Percentiles rank a stretch among this genome's conserved stretches.
Conservation (phyloP, 345 rosid species). For the Arabis hirsuta region DNA sequence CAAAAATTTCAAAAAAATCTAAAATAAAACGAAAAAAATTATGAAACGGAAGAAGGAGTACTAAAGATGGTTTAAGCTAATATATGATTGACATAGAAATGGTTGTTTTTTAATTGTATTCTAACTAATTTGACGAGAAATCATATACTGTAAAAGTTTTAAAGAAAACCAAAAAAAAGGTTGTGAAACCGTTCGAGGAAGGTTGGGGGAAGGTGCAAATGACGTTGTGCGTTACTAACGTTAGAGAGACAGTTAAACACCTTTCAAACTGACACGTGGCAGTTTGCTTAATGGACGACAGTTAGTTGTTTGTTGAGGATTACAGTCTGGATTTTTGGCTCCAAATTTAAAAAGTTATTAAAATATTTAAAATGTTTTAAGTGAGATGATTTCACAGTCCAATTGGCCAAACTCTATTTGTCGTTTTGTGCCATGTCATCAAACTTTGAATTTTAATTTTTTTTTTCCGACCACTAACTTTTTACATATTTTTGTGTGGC, state of each 20-base stretch:
- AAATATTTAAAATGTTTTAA: constrained; percentile 24
- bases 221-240: constrained; percentile 43
- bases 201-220: constrained; percentile 42
- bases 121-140: constrained; percentile 22
- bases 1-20: too few species aligned
- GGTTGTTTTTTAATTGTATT: not conserved
- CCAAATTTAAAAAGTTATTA: not conserved
- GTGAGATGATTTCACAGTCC: constrained; percentile 60
- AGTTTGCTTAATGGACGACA: constrained; percentile 35
- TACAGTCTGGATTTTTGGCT: constrained; percentile 59
- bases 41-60: too few species aligned
- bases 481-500: constrained; percentile 33
- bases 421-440: constrained; percentile 68
- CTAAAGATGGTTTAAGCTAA: too few species aligned
- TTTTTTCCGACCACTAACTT: constrained; percentile 29
- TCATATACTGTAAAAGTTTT: not conserved
- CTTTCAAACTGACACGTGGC: constrained; percentile 46
- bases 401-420: constrained; percentile 66
- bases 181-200: constrained; percentile 41
- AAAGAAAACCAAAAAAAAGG: not conserved
- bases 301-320: constrained; percentile 47
- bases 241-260: constrained; percentile 38
- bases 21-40: too few species aligned
- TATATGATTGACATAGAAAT: constrained; percentile 10
- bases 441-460: not conserved